Base-by-base conservation (phyloP, 768 basidiomycete genomes). In the Lactarius vividus region DNA sequence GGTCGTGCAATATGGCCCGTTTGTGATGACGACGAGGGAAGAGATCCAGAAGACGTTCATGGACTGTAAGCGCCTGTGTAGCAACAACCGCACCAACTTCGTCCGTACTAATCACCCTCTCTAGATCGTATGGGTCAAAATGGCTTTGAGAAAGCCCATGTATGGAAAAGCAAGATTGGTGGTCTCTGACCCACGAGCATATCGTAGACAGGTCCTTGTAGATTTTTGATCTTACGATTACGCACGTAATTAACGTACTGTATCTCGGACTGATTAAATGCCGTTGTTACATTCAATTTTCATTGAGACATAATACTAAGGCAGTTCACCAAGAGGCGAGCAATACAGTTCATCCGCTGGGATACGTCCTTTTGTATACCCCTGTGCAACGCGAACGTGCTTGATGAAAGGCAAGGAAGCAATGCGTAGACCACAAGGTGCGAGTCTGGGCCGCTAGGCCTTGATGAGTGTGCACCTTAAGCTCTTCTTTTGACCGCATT, bases 131-230 rank as follows among this genome's bases (percentile, higher is more conserved):
- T 78, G 49, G 90, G 87, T 40, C 77, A 72, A 70, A 97, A 98
- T 73, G 96, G 96, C 4, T 98, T 98, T 75, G 96, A 98, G 77
- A 88, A 86, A 69, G 95, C 88, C 8, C 88, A 86, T 68, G 87
- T 80, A 18, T 98, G 96, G 96, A 84, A 88, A 77, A 93, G 91
- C 72, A 81, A 88, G 73, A 94, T 95, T 71, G 94, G 84, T 8
- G 70, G 72, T 59, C 65, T 62, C 49, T 72, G 33, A 71, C 28
- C n/a, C 7, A 55, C 11, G 33, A 20, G 18, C 35, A 0, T 42
- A 26, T 33, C 20, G 39, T 49, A 4, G 68, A 75, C 40, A 71
- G 63, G 71, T 23, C 29, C 13, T 35, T 35, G 28, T 54, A 42
- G 29, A 15, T n/a, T 35, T 10, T 2, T 42, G 29, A 1, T n/a